phyloP scores from a whole-genome alignment of 2,329 filamentous ascomycete genomes.

The Fonsecaea multimorphosa region DNA sequence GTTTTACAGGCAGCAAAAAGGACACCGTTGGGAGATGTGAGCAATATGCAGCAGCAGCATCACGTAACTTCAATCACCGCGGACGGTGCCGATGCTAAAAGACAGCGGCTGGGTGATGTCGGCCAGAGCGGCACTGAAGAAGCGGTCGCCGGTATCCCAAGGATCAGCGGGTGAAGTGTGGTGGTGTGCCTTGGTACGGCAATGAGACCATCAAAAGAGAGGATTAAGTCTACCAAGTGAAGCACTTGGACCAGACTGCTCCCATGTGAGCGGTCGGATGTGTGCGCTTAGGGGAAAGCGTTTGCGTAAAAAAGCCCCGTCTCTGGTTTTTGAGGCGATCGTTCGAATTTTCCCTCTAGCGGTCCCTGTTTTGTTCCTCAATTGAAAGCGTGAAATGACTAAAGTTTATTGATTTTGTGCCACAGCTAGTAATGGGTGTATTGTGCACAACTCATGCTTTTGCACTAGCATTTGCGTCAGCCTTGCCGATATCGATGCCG shows the following conservation, averaged over 20 bases:
- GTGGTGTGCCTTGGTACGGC: neutral
- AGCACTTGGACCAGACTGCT: neutral
- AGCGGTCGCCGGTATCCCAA: conserved; percentile 5
- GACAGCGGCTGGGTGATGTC: conserved; percentile 32
- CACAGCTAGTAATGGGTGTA: neutral
- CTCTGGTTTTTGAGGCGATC: neutral
- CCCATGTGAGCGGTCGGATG: neutral
- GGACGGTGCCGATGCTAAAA: conserved; percentile 38
- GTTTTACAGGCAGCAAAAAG: conserved; percentile 43
- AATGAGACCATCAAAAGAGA: neutral
- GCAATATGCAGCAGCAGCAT: conserved; percentile 46
- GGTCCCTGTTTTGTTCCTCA: neutral
- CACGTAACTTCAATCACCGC: conserved; percentile 27
- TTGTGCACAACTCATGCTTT: conserved; percentile 13
- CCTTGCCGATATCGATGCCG: conserved; percentile 32
- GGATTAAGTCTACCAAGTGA: neutral
- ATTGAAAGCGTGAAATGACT: neutral
- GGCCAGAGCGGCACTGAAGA: conserved; percentile 3
- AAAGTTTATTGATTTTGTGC: neutral
- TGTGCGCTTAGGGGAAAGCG: neutral
- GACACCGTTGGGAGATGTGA: conserved; percentile 53
- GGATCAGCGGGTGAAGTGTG: conserved; percentile 12
- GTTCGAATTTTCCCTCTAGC: neutral
- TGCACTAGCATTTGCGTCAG: conserved; percentile 3
- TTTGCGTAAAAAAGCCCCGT: neutral